Base-by-base conservation (phyloP, 768 basidiomycete genomes). In the Termitomyces sp. region DNA sequence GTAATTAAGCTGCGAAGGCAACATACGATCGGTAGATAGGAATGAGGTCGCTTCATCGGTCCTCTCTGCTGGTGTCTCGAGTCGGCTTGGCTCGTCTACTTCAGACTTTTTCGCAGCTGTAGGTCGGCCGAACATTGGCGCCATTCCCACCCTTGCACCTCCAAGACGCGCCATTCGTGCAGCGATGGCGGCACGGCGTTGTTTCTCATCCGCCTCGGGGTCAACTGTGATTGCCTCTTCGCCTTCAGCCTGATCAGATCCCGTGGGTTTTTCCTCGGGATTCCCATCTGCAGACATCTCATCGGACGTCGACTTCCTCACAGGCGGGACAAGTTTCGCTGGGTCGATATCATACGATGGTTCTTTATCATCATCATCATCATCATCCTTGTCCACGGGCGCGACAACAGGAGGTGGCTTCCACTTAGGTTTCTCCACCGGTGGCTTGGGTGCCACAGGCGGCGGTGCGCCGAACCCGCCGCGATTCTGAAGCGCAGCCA, bases 81-180 rank as follows among this genome's bases (percentile, higher is more conserved):
- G 16, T 51, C 16, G 35, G 9, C 22, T 68, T 65, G n/a, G 56
- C 54, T 74, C 71, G 55, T 73, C 63, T 35, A 62, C 61, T 30
- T 70, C 61, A 58, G 65, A 63, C 54, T 66, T 74, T 65, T 70
- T 74, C 28, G 71, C 70, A 48, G 72, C 69, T 22, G 74, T 71
- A 54, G 74, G 72, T 59, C 76, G 77, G 14, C 82, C 85, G 71
- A 91, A 85, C 58, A 87, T 74, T 50, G 90, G 87, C 1, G 77
- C 82, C 88, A 96, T 89, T 4, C 90, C 91, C 24, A 93, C 75
- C 55, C 87, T 77, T 14, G 91, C 83, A 49, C 93, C 95, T 30
- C 95, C 95, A 18, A 98, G 79, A 59, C 88, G 87, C 43, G 93
- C 94, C 92, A 98, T 93, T 47, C 94, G 81, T 24, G 93, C 93